Percentiles rank a stretch among this genome's conserved stretches.
These are phyloP conservation scores for Eimeria brunetti DNA, from an alignment of 169 alveolate species.

Conservation along the genomic window DNA sequence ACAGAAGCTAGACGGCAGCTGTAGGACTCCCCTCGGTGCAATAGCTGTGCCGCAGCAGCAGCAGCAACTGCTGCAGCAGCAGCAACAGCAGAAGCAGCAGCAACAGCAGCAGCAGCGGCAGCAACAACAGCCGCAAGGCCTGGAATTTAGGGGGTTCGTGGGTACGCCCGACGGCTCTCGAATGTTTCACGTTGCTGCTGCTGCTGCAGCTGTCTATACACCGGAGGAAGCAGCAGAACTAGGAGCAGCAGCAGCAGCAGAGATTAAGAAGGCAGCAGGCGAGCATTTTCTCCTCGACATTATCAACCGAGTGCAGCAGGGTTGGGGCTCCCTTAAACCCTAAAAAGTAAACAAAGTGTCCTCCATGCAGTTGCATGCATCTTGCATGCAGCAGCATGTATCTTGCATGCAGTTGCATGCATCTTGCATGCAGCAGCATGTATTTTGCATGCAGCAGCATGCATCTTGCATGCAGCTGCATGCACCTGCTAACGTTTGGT, in stretches of 20 bases:
- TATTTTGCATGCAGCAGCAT: background rate
- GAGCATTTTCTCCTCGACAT: constrained; percentile 68
- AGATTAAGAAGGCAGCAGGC: constrained; percentile 79
- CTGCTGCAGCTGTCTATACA: constrained; percentile 29
- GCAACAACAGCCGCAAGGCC: background rate
- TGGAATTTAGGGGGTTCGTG: constrained; percentile 25
- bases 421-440: background rate
- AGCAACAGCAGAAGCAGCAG: background rate
- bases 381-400: background rate
- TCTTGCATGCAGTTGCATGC: background rate
- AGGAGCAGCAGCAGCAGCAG: constrained; percentile 35
- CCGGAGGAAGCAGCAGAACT: constrained; percentile 46
- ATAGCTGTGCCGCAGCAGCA: constrained; percentile 18
- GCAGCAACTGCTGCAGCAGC: background rate
- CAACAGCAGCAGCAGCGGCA: background rate
- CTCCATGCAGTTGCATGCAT: background rate
- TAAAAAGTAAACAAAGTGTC: background rate
- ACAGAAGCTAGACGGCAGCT: constrained; percentile 84
- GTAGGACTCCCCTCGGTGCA: constrained; percentile 85
- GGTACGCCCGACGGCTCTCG: constrained; percentile 58
- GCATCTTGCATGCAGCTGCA: background rate
- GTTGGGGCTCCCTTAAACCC: constrained; percentile 30
- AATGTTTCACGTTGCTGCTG: constrained; percentile 71
- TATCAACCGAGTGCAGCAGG: constrained; percentile 24
- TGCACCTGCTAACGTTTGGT: background rate